Percentiles rank a stretch among this genome's conserved stretches.
These are phyloP conservation scores for Talaromyces verruculosus DNA, from an alignment of 2,329 filamentous ascomycete genomes.

Conservation along the genomic window DNA sequence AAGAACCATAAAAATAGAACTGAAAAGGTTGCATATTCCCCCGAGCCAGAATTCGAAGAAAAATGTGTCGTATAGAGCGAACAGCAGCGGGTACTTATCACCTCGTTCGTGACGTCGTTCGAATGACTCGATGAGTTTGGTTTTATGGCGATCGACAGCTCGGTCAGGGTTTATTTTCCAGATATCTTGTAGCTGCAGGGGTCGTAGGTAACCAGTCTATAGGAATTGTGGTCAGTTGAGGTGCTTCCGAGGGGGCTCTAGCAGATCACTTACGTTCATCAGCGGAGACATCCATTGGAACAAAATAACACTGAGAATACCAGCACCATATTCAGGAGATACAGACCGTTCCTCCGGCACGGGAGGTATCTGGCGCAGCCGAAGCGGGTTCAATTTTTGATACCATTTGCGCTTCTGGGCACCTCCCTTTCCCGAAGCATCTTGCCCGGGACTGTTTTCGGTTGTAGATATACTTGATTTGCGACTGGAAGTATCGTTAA, in stretches of 20 bases:
- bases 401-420: slow-evolving; percentile 35
- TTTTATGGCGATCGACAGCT: slow-evolving; percentile 67
- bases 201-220: slow-evolving; percentile 79
- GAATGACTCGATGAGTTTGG: slow-evolving; percentile 67
- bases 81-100: slow-evolving; percentile 70
- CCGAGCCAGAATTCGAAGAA: slow-evolving; percentile 81
- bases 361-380: slow-evolving; percentile 53
- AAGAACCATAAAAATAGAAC: slow-evolving; percentile 73
- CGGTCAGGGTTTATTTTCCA: slow-evolving; percentile 84
- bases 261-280: slow-evolving; percentile 66
- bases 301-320: slow-evolving; percentile 71
- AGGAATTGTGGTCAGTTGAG: slow-evolving; percentile 15
- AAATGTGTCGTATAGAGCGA: slow-evolving; percentile 84
- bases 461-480: slow-evolving; percentile 1
- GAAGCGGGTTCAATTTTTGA: slow-evolving; percentile 45
- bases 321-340: slow-evolving; percentile 70
- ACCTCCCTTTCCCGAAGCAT: not conserved
- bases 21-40: slow-evolving; percentile 70
- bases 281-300: slow-evolving; percentile 90
- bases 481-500: not conserved
- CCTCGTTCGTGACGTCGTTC: slow-evolving; percentile 65
- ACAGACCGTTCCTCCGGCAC: slow-evolving; percentile 54
- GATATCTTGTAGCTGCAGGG: slow-evolving; percentile 79
- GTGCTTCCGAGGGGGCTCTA: not conserved
- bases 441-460: not conserved